Base-by-base conservation (phyloP, 768 basidiomycete species). In the Lactarius tabidus region DNA sequence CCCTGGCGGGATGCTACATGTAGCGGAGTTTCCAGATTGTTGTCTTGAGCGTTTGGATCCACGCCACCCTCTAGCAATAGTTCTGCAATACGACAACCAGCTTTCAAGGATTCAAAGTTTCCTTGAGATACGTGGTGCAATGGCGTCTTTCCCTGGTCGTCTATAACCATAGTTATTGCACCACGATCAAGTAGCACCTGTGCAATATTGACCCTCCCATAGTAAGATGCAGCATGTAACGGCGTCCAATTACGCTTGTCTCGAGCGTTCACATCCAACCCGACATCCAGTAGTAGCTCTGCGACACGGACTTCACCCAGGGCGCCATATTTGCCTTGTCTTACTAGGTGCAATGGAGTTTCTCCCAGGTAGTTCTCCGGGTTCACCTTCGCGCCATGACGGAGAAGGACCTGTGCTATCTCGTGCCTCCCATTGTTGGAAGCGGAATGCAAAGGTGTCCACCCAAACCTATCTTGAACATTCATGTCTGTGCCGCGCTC, bases 391-490 rank as follows among this genome's bases (percentile, higher is more conserved):
- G 43, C 43, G 9, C 10, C 43, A 12, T 45, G n/a, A 7, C 20
- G 3, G 43, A 45, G 43, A n/a, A 45, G n/a, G 3, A 45, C 2
- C n/a, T 20, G 43, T 23, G 10, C 10, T 20, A 45, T 45, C 43
- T 45, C 43, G 10, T 10, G n/a, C 20, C 10, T 45, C n/a, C 43
- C 43, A 9, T 9, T 5, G 9, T 45, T 3, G 43, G n/a, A 45
- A 8, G 43, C 43, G 9, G 10, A 0, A n/a, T 45, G 43, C 10
- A 45, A 45, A 0, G 43, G n/a, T 10, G 43, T 45, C 9, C 7
- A 9, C 1, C 3, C 9, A 10, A 9, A 0, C n/a, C 20, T 45
- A 2, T 1, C 0, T 45, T n/a, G 20, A 9, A 4, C 9, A 3
- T 45, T 45, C 8, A 45, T 9, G 8, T 45, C 43, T 3, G 3